Percentiles rank a stretch among this genome's conserved stretches.
Evolutionary conservation across 176 grass and related monocot genomes (phyloP).

Genomic region (Carex scoparia): DNA sequence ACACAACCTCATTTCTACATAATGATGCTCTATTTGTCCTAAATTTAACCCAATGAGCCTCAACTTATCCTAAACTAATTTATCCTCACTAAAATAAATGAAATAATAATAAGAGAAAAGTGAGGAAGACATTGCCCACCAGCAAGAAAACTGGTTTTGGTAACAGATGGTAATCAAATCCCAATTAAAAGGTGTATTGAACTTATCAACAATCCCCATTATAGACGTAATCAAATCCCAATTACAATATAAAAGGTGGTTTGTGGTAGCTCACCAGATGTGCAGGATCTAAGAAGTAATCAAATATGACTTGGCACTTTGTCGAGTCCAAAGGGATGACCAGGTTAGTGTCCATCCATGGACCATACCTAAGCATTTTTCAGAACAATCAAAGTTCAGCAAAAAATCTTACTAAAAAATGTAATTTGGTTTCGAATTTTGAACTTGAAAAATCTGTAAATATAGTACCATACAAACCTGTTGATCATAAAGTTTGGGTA

Average conservation of each 20-base stretch:
- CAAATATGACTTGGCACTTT: conserved; percentile 87
- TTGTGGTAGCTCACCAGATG: conserved; percentile 40
- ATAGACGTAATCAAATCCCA: not conserved
- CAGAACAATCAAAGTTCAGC: not conserved
- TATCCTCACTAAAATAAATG: not conserved
- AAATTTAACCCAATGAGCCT: not conserved
- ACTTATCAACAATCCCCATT: not conserved
- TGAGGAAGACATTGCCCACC: not conserved
- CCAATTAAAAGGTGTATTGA: not conserved
- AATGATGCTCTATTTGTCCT: not conserved
- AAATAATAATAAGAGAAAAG: not conserved
- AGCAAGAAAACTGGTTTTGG: not conserved
- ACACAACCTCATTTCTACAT: not conserved
- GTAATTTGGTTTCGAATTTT: not conserved
- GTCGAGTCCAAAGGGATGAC: conserved; percentile 60
- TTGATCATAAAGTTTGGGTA: conserved; percentile 99
- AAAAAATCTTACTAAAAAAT: not conserved
- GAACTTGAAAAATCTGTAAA: conserved; percentile 6
- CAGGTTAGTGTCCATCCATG: conserved; percentile 99
- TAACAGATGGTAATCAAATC: not conserved
- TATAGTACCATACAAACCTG: conserved; percentile 38
- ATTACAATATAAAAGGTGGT: not conserved
- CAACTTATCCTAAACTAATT: not conserved
- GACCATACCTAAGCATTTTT: conserved; percentile 65
- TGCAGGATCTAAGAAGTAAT: conserved; percentile 82